These are phyloP conservation scores for Anthracocystis setariae DNA, from an alignment of 1,284 basidiomycete genomes.

Conservation along the genomic window DNA sequence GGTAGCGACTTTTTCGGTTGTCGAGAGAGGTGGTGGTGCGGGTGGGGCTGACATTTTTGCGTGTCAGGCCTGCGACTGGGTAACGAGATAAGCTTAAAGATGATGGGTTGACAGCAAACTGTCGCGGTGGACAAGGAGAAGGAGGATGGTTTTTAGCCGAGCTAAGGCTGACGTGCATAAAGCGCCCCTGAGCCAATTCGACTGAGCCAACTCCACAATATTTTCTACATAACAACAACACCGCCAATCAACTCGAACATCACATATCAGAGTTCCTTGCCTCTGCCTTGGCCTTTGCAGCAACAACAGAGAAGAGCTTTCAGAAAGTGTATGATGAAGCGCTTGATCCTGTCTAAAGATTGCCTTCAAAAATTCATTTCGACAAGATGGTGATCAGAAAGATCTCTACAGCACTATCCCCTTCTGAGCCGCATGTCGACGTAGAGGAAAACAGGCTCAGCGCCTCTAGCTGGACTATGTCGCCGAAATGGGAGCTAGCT, in stretches of 20 bases:
- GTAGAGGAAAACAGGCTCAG: slow-evolving; percentile 83
- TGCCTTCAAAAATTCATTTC: slow-evolving; percentile 36
- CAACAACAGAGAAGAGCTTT: no score
- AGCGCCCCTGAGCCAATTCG: slow-evolving; percentile 12
- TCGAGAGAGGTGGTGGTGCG: slow-evolving; percentile 12
- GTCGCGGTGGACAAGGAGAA: background rate
- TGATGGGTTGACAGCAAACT: background rate
- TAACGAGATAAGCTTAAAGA: background rate
- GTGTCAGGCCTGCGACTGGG: background rate
- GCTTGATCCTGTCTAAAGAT: no score
- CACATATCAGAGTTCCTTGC: background rate
- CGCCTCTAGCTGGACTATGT: slow-evolving; percentile 74
- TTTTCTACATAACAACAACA: background rate
- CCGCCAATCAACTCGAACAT: background rate
- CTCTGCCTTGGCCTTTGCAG: background rate
- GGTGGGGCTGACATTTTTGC: slow-evolving; percentile 10
- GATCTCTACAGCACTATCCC: slow-evolving; percentile 23
- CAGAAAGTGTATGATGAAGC: no score
- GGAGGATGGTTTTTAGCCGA: background rate
- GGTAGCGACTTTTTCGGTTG: slow-evolving; percentile 16
- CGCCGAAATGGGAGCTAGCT: slow-evolving; percentile 68
- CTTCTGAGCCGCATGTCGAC: slow-evolving; percentile 64
- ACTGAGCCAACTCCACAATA: slow-evolving; percentile 1
- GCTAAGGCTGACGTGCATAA: slow-evolving; percentile 4
- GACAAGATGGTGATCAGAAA: slow-evolving; percentile 30